Evolutionary conservation across 2,329 filamentous ascomycete genomes (phyloP).

Genomic region (Aspergillus tanneri): DNA sequence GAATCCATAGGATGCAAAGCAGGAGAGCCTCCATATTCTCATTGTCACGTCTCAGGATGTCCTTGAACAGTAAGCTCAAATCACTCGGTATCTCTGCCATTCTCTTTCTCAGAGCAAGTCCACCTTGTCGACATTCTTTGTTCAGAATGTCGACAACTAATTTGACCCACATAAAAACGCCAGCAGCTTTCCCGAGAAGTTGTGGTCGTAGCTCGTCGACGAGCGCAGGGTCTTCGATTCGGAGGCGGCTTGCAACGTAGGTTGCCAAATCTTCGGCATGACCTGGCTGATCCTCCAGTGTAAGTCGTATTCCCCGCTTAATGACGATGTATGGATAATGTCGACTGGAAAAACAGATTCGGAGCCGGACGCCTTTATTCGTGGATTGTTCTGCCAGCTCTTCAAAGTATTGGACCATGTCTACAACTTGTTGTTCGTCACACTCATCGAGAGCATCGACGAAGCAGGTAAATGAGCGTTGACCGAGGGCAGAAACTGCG

Average conservation of each 20-base stretch:
- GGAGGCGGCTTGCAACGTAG: slow-evolving; percentile 18
- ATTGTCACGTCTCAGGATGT: slow-evolving; percentile 52
- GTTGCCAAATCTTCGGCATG: slow-evolving; percentile 34
- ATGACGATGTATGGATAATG: slow-evolving; percentile 47
- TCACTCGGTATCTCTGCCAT: slow-evolving; percentile 42
- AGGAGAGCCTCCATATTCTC: slow-evolving; percentile 43
- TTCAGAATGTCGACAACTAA: slow-evolving; percentile 50
- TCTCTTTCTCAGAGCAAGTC: slow-evolving; percentile 31
- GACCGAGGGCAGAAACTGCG: slow-evolving; percentile 13
- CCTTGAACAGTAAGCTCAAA: slow-evolving; percentile 51
- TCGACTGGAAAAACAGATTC: slow-evolving; percentile 44
- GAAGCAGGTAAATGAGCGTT: slow-evolving; percentile 30
- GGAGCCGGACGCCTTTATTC: slow-evolving; percentile 17
- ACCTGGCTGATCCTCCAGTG: slow-evolving; percentile 41
- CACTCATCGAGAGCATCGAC: slow-evolving; percentile 52
- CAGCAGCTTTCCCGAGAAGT: slow-evolving; percentile 41
- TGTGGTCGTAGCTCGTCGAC: slow-evolving; percentile 26
- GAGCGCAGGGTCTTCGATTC: slow-evolving; percentile 22
- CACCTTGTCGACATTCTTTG: slow-evolving; percentile 34
- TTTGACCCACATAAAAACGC: slow-evolving; percentile 51
- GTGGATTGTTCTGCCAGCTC: slow-evolving; percentile 25
- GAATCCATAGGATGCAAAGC: slow-evolving; percentile 54
- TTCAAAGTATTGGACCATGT: slow-evolving; percentile 42
- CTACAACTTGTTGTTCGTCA: slow-evolving; percentile 36
- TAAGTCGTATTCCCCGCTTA: slow-evolving; percentile 29